phyloP scores from a whole-genome alignment of 1,284 basidiomycete genomes.

The Moesziomyces parantarcticus region DNA sequence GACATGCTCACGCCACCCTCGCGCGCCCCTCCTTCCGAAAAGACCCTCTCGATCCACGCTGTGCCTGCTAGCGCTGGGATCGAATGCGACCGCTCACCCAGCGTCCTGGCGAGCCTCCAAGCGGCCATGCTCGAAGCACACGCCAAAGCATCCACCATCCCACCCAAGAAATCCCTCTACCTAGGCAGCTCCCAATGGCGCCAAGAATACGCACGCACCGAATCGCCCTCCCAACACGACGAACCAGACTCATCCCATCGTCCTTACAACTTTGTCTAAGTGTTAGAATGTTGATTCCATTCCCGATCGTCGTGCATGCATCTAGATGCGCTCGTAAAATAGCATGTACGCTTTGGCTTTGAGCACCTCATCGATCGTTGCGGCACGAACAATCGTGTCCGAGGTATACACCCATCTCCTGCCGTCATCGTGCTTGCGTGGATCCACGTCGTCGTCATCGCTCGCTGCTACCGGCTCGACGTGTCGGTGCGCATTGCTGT shows the following conservation, averaged over 20 bases:
- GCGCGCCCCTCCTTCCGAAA: too few species aligned
- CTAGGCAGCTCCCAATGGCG: slow-evolving; percentile 29
- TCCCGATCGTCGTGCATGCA: too few species aligned
- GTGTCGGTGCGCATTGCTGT: slow-evolving; percentile 29
- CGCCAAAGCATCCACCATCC: slow-evolving; percentile 13
- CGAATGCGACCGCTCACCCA: slow-evolving; percentile 25
- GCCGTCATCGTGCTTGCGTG: slow-evolving; percentile 40
- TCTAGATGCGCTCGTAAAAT: slow-evolving; percentile 79
- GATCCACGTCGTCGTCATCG: slow-evolving; percentile 35
- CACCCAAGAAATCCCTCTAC: slow-evolving; percentile 29
- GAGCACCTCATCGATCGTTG: slow-evolving; percentile 85
- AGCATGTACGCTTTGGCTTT: slow-evolving; percentile 90
- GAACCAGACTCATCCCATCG: background rate
- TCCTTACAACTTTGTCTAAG: slow-evolving; percentile 26
- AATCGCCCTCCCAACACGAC: background rate
- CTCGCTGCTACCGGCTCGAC: slow-evolving; percentile 3
- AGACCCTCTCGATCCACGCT: too few species aligned
- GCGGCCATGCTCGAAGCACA: slow-evolving; percentile 44
- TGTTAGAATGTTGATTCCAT: background rate
- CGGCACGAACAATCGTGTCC: slow-evolving; percentile 81
- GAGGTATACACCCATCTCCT: slow-evolving; percentile 88
- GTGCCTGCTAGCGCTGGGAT: background rate
- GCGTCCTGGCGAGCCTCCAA: slow-evolving; percentile 20
- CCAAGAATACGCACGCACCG: slow-evolving; percentile 9
- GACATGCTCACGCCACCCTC: background rate